A percentile compares a stretch with the other conserved stretches of the same genome.
These are phyloP conservation scores for Ophiocordyceps camponoti-leonardi DNA, from an alignment of 2,329 filamentous ascomycete genomes.

Conservation along the genomic window DNA sequence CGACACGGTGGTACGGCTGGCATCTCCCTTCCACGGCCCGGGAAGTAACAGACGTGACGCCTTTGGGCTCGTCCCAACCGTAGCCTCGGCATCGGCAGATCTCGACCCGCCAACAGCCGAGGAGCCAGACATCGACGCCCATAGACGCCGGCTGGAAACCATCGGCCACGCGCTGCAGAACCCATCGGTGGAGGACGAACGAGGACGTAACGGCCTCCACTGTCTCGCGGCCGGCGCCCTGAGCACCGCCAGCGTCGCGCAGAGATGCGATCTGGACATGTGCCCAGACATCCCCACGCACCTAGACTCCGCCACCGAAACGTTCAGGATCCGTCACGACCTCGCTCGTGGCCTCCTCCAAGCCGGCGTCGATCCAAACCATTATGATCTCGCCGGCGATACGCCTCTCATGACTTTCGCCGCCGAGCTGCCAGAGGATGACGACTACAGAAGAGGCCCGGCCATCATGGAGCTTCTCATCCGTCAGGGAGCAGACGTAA, in stretches of 20 bases:
- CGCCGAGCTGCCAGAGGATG: constrained; percentile 29
- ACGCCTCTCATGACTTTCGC: constrained; percentile 40
- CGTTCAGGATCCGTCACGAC: constrained; percentile 11
- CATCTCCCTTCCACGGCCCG: constrained; percentile 15
- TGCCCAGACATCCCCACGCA: constrained; percentile 4
- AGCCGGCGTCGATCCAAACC: constrained; percentile 28
- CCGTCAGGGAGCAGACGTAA: constrained; percentile 22
- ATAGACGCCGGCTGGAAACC: constrained; percentile 6
- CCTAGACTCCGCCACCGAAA: constrained; percentile 16
- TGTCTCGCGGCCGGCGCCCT: constrained; percentile 39
- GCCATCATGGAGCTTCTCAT: constrained; percentile 26
- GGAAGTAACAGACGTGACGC: constrained; percentile 27
- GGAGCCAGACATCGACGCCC: not conserved
- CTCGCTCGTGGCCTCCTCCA: constrained; percentile 14
- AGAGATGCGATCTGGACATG: constrained; percentile 13
- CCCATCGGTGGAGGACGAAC: constrained; percentile 11
- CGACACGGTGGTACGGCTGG: constrained; percentile 12
- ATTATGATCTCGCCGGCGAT: constrained; percentile 32
- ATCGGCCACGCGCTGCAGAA: constrained; percentile 5
- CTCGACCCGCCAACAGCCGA: constrained; percentile 1
- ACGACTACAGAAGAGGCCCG: constrained; percentile 29
- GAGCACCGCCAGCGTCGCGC: constrained; percentile 18
- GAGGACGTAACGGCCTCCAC: constrained; percentile 39
- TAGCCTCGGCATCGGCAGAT: not conserved
- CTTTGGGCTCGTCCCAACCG: constrained; percentile 16